phyloP scores from a whole-genome alignment of 1,284 basidiomycete species.

The Trichosporon faecale region DNA sequence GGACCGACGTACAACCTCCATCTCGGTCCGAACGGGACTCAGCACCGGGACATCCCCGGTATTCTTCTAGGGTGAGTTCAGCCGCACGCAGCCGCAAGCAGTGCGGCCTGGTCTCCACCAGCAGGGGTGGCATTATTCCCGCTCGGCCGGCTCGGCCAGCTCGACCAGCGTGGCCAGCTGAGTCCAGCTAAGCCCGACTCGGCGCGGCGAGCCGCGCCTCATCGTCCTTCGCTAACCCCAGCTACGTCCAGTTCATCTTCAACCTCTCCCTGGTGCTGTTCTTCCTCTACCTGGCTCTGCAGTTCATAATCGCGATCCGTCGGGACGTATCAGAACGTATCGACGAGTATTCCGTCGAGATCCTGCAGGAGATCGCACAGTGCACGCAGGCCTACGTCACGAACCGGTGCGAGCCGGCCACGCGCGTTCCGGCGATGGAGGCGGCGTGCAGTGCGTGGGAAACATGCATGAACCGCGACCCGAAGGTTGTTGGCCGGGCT shows the following conservation, averaged over 20 bases:
- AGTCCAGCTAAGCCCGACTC: constrained; percentile 4
- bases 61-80: constrained; percentile 69
- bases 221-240: constrained; percentile 46
- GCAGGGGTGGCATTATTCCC: too few species aligned
- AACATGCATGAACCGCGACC: constrained; percentile 93
- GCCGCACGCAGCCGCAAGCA: too few species aligned
- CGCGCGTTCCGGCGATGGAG: constrained; percentile 76
- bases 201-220: too few species aligned
- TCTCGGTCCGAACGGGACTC: constrained; percentile 38
- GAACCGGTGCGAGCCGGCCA: constrained; percentile 69
- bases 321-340: constrained; percentile 86
- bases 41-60: constrained; percentile 52
- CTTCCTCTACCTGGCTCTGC: constrained; percentile 77
- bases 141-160: too few species aligned
- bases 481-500: constrained; percentile 80
- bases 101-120: too few species aligned
- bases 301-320: constrained; percentile 84
- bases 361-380: constrained; percentile 81
- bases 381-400: constrained; percentile 74
- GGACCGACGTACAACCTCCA: constrained; percentile 46
- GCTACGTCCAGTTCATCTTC: constrained; percentile 91
- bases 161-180: too few species aligned
- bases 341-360: constrained; percentile 82
- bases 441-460: constrained; percentile 84
- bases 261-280: constrained; percentile 81